Evolutionary conservation across 2,329 filamentous ascomycete species (phyloP).

Genomic region (Alternaria gaisen): DNA sequence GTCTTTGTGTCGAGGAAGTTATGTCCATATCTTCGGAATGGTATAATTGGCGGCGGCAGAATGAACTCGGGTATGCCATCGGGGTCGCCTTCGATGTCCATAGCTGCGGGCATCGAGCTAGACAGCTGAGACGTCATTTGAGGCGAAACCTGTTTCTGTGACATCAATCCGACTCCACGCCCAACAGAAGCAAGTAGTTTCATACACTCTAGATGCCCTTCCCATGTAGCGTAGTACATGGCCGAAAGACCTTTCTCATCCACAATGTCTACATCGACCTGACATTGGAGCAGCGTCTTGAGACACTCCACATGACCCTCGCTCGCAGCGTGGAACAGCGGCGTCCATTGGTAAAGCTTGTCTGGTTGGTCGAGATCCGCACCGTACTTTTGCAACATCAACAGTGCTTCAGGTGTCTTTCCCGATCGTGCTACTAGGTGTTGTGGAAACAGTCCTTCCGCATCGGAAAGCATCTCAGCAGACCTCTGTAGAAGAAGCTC

Average conservation of each 20-base stretch:
- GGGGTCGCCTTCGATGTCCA: slow-evolving; percentile 73
- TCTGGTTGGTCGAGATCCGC: slow-evolving; percentile 92
- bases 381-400: slow-evolving; percentile 83
- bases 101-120: slow-evolving; percentile 50
- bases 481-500: slow-evolving; percentile 82
- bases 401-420: slow-evolving; percentile 78
- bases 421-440: slow-evolving; percentile 93
- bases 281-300: slow-evolving; percentile 79
- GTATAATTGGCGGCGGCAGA: slow-evolving; percentile 94
- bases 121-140: slow-evolving; percentile 54
- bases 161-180: slow-evolving; percentile 44
- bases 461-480: slow-evolving; percentile 87
- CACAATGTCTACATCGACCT: slow-evolving; percentile 78
- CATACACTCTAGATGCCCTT: slow-evolving; percentile 96
- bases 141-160: slow-evolving; percentile 47
- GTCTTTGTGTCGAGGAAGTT: slow-evolving; percentile 99
- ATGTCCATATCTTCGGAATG: slow-evolving; percentile 91
- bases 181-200: slow-evolving; percentile 73
- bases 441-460: slow-evolving; percentile 95
- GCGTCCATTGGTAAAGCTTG: slow-evolving; percentile 97
- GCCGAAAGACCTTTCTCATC: slow-evolving; percentile 94
- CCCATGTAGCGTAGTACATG: slow-evolving; percentile 99
- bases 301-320: slow-evolving; percentile 93
- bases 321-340: slow-evolving; percentile 93
- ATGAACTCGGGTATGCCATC: slow-evolving; percentile 93